Conservation (phyloP, 2,329 filamentous ascomycete genomes). For the Phaeosphaeria sp. region DNA sequence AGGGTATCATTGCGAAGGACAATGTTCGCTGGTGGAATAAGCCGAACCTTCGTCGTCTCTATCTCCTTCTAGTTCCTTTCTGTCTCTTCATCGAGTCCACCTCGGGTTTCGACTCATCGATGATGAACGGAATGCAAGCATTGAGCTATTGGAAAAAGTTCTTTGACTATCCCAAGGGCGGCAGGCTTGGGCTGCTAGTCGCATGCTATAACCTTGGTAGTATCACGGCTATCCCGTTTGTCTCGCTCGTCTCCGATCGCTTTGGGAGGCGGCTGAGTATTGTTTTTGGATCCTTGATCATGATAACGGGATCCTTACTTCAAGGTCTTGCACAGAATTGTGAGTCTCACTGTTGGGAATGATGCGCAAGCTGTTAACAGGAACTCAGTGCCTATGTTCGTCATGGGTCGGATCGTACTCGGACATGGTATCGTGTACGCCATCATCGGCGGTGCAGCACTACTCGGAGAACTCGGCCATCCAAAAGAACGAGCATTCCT, state of each 20-base stretch:
- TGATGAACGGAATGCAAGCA: conserved; percentile 47
- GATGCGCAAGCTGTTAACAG: conserved; percentile 1
- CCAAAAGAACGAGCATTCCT: conserved; percentile 71
- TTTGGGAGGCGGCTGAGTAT: conserved; percentile 65
- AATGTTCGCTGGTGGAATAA: conserved; percentile 63
- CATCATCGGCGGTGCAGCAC: conserved; percentile 68
- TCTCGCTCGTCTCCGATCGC: conserved; percentile 62
- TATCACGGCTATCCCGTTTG: conserved; percentile 64
- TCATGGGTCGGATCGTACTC: conserved; percentile 66
- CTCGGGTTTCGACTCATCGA: conserved; percentile 63
- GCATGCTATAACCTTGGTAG: conserved; percentile 67
- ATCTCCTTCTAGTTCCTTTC: conserved; percentile 64
- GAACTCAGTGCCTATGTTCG: conserved; percentile 55
- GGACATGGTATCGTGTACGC: conserved; percentile 72
- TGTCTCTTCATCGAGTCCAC: conserved; percentile 70
- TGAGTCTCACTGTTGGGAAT: conserved; percentile 15
- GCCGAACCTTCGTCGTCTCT: conserved; percentile 63
- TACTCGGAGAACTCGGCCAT: conserved; percentile 71
- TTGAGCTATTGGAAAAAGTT: conserved; percentile 52
- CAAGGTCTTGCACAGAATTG: conserved; percentile 60
- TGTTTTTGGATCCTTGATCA: conserved; percentile 60
- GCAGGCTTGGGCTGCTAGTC: conserved; percentile 61
- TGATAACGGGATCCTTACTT: conserved; percentile 62
- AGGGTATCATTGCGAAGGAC: conserved; percentile 44
- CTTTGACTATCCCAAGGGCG: conserved; percentile 56